A percentile compares a stretch with the other conserved stretches of the same genome.
Conservation (phyloP, 495 filamentous ascomycete species). For the Entonaema liquescens region DNA sequence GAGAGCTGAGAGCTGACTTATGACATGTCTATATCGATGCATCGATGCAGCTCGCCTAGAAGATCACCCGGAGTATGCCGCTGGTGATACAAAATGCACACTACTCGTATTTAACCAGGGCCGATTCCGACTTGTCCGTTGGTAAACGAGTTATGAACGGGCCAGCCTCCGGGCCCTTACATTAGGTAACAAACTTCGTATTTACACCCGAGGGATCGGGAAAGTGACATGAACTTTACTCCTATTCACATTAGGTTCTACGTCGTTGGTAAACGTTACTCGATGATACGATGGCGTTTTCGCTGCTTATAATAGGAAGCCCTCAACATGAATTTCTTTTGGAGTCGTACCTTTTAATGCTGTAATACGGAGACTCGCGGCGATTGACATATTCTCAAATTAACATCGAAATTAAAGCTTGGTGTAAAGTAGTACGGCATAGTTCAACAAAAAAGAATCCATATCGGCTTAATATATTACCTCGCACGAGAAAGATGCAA, state of each 20-base stretch:
- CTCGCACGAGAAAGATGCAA: conserved; percentile 15
- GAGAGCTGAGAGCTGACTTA: not conserved
- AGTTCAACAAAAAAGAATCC: not conserved
- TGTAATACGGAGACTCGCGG: not conserved
- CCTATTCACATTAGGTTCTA: conserved; percentile 3
- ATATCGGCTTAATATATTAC: not conserved
- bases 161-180: conserved; percentile 14
- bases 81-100: not conserved
- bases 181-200: conserved; percentile 22
- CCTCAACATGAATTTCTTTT: not conserved
- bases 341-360: not conserved
- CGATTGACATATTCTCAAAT: not conserved
- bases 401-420: not conserved
- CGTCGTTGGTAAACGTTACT: conserved; percentile 9
- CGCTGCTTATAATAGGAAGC: not conserved
- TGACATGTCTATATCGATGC: not conserved
- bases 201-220: conserved; percentile 17
- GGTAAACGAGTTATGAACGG: not conserved
- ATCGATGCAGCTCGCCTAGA: not conserved
- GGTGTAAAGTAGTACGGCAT: not conserved
- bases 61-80: not conserved
- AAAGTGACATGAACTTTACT: conserved; percentile 14
- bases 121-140: conserved; percentile 4
- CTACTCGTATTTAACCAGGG: conserved; percentile 15
- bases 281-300: conserved; percentile 7